Evolutionary conservation across 441 rosid genomes (phyloP).

Genomic region (Adansonia grandidieri): DNA sequence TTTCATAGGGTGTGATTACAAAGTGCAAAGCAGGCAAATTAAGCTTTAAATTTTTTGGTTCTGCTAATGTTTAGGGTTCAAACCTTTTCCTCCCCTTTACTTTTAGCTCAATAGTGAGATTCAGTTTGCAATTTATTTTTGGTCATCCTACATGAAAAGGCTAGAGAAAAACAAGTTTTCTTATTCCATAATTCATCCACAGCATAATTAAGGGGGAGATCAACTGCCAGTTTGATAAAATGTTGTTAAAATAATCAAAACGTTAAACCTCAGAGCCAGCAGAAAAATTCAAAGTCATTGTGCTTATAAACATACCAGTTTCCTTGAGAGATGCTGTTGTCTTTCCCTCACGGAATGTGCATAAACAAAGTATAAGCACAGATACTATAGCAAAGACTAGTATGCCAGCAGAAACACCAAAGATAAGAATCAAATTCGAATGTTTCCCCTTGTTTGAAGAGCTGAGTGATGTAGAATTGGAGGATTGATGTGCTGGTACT

Average conservation of each 20-base stretch:
- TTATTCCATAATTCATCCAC: neutral
- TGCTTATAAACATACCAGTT: conserved; percentile 54
- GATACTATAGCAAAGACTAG: conserved; percentile 53
- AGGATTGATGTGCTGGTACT: conserved; percentile 53
- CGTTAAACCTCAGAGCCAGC: conserved; percentile 17
- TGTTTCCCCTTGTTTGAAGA: conserved; percentile 56
- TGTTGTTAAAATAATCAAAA: conserved; percentile 9
- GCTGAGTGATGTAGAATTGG: conserved; percentile 42
- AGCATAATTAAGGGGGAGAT: neutral
- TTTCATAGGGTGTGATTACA: neutral
- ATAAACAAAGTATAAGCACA: conserved; percentile 66
- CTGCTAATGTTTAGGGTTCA: neutral
- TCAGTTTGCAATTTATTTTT: neutral
- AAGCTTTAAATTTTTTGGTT: neutral
- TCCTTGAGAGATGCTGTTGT: conserved; percentile 54
- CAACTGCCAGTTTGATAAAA: neutral
- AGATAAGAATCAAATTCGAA: conserved; percentile 62
- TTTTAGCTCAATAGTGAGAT: neutral
- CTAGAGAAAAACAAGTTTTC: neutral
- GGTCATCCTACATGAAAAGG: neutral
- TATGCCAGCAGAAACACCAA: conserved; percentile 70
- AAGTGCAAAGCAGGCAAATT: conserved; percentile 9
- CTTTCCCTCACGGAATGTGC: conserved; percentile 60
- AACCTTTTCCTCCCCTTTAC: neutral
- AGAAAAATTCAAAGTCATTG: conserved; percentile 25